A percentile compares a stretch with the other conserved stretches of the same genome.
phyloP scores from a whole-genome alignment of 83 land plant genomes.

The Thuja plicata region DNA sequence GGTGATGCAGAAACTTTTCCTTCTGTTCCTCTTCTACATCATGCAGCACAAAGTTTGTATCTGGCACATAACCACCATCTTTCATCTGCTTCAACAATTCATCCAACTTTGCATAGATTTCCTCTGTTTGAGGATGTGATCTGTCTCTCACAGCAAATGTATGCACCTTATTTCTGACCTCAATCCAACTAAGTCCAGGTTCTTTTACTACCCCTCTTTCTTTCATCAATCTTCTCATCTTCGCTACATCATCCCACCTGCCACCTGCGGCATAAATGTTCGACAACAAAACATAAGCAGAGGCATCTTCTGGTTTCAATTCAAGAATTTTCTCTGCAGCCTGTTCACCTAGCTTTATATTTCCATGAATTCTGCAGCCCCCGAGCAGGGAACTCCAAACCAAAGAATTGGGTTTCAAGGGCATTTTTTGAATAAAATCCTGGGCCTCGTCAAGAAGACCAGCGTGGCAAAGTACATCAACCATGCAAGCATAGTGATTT shows the following conservation, averaged over 20 bases:
- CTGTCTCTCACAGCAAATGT: neutral
- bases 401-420: slow-evolving; percentile 15
- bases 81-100: neutral
- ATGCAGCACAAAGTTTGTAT: neutral
- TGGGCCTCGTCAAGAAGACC: slow-evolving; percentile 33
- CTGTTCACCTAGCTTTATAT: slow-evolving; percentile 31
- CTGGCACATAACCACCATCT: neutral
- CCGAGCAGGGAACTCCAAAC: slow-evolving; percentile 35
- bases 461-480: slow-evolving; percentile 37
- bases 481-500: slow-evolving; percentile 36
- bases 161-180: neutral
- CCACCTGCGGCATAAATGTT: slow-evolving; percentile 44
- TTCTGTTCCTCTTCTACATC: neutral
- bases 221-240: slow-evolving; percentile 31
- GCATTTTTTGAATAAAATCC: slow-evolving; percentile 28
- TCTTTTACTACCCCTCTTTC: slow-evolving; percentile 20
- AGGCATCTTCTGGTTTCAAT: slow-evolving; percentile 30
- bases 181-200: slow-evolving; percentile 34
- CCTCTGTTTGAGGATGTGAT: neutral
- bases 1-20: neutral
- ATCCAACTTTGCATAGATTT: neutral
- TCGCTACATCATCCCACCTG: slow-evolving; percentile 33
- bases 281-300: slow-evolving; percentile 34
- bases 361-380: slow-evolving; percentile 28
- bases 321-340: slow-evolving; percentile 33